Evolutionary conservation across 208 protist genomes (phyloP), one percentile per base, ranked within the genome.

Genomic region (Leptomonas seymouri): DNA sequence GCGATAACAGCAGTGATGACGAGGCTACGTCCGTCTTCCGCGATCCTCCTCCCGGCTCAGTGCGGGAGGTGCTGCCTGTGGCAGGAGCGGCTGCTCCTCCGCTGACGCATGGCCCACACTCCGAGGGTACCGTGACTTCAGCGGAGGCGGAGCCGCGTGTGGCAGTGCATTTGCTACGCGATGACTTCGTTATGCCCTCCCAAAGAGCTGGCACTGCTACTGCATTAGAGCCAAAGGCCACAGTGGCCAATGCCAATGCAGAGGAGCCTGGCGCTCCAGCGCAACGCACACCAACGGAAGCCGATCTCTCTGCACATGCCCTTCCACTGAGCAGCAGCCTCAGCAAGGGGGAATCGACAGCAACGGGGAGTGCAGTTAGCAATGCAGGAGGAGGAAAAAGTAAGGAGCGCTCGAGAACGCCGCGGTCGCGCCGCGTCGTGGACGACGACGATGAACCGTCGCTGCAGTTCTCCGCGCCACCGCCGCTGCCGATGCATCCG

Each of bases 401-500:
- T 18, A n/a, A 57, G 41, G 56, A 71, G 48, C 54, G 30, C 25
- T 45, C 30, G 5, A 4, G 30, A 16, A 55, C 46, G 60, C 60
- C 70, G 16, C 44, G 34, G 39, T 51, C 58, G 46, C 49, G 39
- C 25, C 58, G 53, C 44, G 23, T 54, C 2, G 30, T 50, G 18
- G 67, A 83, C 64, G 75, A 84, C 14, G 71, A 87, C 31, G 82
- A 84, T 31, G 79, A 88, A 63, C 78, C 78, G 7, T 80, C 74
- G 12, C 62, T 86, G 55, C 64, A 63, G 27, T 86, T 83, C 45
- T 45, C 45, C 41, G 61, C 44, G 30, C 58, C 51, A 44, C 48
- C 51, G 12, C 58, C 34, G 27, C 51, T 56, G 3, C 62, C 62
- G 14, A n/a, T 61, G n/a, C 56, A 39, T 9, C 34, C 7, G 34